Conservation (phyloP, 345 rosid species). For the Odontarrhena argentea region DNA sequence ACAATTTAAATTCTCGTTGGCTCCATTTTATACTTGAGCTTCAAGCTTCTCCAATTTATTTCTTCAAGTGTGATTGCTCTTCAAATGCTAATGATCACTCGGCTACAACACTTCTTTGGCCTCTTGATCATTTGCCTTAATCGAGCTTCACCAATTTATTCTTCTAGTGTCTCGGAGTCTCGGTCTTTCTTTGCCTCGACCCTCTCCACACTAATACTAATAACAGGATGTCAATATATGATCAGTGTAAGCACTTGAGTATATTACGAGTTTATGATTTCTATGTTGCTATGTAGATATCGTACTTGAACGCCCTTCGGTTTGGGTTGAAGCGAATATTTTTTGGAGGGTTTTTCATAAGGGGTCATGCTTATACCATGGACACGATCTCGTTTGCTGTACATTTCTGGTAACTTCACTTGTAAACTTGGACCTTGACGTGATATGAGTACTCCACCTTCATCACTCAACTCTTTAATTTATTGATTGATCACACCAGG, state of each 20-base stretch:
- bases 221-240: background rate
- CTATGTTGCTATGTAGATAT: constrained; percentile 55
- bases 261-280: constrained; percentile 20
- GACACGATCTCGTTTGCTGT: constrained; percentile 99
- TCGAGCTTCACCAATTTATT: too few species aligned
- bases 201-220: too few species aligned
- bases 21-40: too few species aligned
- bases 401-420: constrained; percentile 78
- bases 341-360: constrained; percentile 95
- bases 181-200: too few species aligned
- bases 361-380: constrained; percentile 99
- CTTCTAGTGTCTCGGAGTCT: too few species aligned
- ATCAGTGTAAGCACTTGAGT: background rate
- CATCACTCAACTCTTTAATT: constrained; percentile 1
- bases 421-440: constrained; percentile 2
- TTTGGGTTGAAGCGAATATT: constrained; percentile 94
- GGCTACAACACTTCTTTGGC: too few species aligned
- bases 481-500: constrained; percentile 50
- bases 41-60: too few species aligned
- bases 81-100: too few species aligned
- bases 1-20: too few species aligned
- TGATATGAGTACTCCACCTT: constrained; percentile 7
- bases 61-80: too few species aligned
- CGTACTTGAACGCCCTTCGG: constrained; percentile 91
- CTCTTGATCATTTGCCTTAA: too few species aligned